phyloP scores from a whole-genome alignment of 2,329 filamentous ascomycete species.

The Nemania bipapillata region DNA sequence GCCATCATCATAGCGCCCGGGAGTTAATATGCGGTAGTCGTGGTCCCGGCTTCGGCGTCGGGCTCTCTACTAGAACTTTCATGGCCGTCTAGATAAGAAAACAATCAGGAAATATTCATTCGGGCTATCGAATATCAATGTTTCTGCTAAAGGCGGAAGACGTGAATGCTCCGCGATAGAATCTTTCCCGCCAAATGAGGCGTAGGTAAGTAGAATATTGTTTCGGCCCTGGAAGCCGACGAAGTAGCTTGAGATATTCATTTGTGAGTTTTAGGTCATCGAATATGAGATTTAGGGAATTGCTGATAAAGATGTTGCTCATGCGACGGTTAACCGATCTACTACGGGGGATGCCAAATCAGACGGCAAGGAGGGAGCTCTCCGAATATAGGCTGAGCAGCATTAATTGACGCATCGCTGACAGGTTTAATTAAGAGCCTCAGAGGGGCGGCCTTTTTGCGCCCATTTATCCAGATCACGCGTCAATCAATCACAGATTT shows the following conservation, averaged over 20 bases:
- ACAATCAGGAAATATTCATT: neutral
- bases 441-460: constrained; percentile 33
- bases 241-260: constrained; percentile 14
- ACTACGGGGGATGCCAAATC: constrained; percentile 28
- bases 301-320: constrained; percentile 3
- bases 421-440: constrained; percentile 39
- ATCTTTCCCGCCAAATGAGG: neutral
- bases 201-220: neutral
- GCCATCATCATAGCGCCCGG: neutral
- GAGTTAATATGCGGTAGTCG: neutral
- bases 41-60: neutral
- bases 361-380: constrained; percentile 36
- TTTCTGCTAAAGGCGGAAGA: neutral
- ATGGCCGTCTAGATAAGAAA: neutral
- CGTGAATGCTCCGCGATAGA: neutral
- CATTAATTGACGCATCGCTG: constrained; percentile 37
- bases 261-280: constrained; percentile 9
- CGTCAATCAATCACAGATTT: constrained; percentile 40
- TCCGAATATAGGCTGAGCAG: constrained; percentile 48
- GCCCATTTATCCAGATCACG: constrained; percentile 48
- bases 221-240: constrained; percentile 35
- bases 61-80: neutral
- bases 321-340: constrained; percentile 30
- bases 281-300: constrained; percentile 1
- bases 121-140: constrained; percentile 1